Evolutionary conservation across 208 protist genomes (phyloP).

Genomic region (Crithidia fasciculata): DNA sequence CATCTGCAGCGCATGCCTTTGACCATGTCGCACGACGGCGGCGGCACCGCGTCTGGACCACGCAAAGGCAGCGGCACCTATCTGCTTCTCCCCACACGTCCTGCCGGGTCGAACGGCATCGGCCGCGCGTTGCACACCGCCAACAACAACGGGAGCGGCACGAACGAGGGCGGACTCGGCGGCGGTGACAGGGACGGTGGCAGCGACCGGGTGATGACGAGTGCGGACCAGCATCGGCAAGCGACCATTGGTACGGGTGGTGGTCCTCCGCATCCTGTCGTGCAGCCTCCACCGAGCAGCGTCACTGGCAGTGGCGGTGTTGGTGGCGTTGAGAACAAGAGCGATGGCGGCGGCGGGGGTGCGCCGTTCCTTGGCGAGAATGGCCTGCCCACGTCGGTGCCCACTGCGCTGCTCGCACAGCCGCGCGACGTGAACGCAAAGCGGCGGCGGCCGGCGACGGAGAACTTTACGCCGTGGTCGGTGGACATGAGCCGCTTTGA

Average conservation of each 20-base stretch:
- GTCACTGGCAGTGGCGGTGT: background rate
- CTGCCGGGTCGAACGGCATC: slow-evolving; percentile 1
- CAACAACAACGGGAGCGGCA: background rate
- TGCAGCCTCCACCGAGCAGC: background rate
- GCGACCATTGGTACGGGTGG: too few relatives aligned
- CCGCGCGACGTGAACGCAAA: slow-evolving; percentile 27
- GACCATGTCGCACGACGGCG: slow-evolving; percentile 12
- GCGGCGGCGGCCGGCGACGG: slow-evolving; percentile 29
- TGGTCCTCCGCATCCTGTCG: too few relatives aligned
- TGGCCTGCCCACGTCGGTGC: slow-evolving; percentile 4
- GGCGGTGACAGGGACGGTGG: background rate
- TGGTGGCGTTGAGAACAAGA: background rate
- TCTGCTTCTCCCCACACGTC: slow-evolving; percentile 6
- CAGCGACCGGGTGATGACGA: slow-evolving; percentile 5
- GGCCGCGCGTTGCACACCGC: background rate
- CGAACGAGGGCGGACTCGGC: background rate
- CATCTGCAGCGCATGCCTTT: slow-evolving; percentile 13
- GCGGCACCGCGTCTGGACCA: background rate
- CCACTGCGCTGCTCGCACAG: slow-evolving; percentile 11
- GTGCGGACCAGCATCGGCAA: slow-evolving; percentile 1
- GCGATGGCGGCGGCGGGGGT: background rate
- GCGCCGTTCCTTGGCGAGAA: background rate
- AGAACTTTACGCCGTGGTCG: slow-evolving; percentile 34
- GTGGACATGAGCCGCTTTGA: slow-evolving; percentile 31
- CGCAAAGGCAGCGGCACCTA: slow-evolving; percentile 6